phyloP scores from a whole-genome alignment of 179 eudicot species.

The Nepenthes alata region DNA sequence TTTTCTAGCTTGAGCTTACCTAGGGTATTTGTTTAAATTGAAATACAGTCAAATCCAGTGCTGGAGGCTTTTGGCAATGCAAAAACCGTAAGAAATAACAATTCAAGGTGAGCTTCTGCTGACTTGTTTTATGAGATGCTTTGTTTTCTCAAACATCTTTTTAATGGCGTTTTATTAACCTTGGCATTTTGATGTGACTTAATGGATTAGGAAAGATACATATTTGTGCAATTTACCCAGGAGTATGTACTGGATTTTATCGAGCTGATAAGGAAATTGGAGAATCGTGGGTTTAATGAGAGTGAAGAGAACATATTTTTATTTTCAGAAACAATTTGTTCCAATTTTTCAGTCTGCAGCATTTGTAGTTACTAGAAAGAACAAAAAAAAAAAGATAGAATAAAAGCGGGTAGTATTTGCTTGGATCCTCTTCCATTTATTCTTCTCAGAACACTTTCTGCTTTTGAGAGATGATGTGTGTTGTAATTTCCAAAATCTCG shows the following conservation, averaged over 20 bases:
- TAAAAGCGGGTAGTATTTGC: background rate
- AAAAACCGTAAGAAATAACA: slow-evolving; percentile 88
- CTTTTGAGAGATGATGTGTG: background rate
- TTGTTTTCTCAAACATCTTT: no score
- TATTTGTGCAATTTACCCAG: no score
- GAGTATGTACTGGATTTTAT: no score
- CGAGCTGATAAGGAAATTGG: no score
- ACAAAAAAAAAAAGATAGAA: background rate
- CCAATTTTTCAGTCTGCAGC: background rate
- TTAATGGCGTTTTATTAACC: background rate
- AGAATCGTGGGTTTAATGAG: no score
- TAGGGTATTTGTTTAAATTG: slow-evolving; percentile 10
- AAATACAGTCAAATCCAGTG: slow-evolving; percentile 88
- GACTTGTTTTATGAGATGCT: no score
- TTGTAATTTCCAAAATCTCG: background rate
- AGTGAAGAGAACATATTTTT: no score
- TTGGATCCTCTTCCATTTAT: background rate
- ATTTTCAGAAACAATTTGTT: no score
- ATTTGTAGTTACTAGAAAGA: background rate
- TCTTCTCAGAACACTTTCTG: background rate
- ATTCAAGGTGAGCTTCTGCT: slow-evolving; percentile 62
- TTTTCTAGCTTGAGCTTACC: background rate
- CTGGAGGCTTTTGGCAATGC: slow-evolving; percentile 99
- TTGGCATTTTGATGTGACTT: background rate
- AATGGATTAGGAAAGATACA: background rate